Evolutionary conservation across 371 early-diverging fungal species (phyloP), one percentile per base, ranked within the genome.

Genomic region (Coemansia sp.): DNA sequence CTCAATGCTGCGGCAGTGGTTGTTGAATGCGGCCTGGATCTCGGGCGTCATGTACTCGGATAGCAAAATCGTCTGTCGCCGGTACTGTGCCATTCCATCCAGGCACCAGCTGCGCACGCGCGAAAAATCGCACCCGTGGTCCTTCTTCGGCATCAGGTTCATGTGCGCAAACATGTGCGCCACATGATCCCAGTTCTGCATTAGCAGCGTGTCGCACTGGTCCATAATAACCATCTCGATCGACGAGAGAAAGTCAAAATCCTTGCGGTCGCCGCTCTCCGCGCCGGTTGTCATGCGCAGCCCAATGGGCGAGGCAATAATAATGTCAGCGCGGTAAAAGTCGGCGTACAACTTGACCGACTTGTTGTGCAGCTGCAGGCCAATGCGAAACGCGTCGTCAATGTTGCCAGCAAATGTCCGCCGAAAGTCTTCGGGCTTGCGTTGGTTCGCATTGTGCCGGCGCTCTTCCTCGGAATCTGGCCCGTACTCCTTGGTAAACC

Each of bases 181-280:
- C 48, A 97, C 80, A 65, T 99, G 97, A 59, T 98, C 97, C 97
- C 97, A 97, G 81, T 97, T 99, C 72, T 99, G 99, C 97, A 97
- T 97, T 63, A 90, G 68, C 59, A 97, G 80, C 38, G 88, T 84
- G 45, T 94, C 90, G 30, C 91, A 81, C 68, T 90, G 90, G 76
- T 97, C 97, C 31, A 95, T 65, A 51, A 97, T 86, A 6, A 95
- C 81, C 33, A 97, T 55, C 61, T 97, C 96, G 38, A 99, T 90
- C 0, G 94, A 93, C 1, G 95, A 91, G 52, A 99, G 79, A 70
- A 90, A 97, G 78, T 99, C 99, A 72, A 84, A 89, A 58, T 97
- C 97, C 43, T 91, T 90, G 71, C 88, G 89, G 60, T 92, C 92
- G 8, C 87, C 89, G 65, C 63, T 61, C 59, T 74, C 48, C 2